Evolutionary conservation across 208 protist species (phyloP).

Genomic region (Entamoeba invadens): DNA sequence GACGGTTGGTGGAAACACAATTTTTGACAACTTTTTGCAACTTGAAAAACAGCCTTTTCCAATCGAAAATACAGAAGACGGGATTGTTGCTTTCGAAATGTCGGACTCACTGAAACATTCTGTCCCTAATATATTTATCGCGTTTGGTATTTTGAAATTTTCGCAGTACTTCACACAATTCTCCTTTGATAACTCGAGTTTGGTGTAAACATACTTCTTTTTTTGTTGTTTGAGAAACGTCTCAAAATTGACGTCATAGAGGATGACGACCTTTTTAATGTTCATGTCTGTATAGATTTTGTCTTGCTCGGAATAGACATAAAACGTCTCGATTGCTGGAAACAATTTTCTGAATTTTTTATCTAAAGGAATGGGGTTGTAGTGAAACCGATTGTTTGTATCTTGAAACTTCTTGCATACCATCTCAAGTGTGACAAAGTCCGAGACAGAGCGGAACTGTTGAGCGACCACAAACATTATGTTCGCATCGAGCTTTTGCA

Average conservation of each 20-base stretch:
- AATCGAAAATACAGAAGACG: neutral
- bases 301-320: neutral
- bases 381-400: neutral
- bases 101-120: neutral
- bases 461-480: too few relatives aligned
- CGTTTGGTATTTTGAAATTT: neutral
- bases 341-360: neutral
- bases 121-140: neutral
- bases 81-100: too few relatives aligned
- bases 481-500: too few relatives aligned
- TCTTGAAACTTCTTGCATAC: neutral
- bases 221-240: neutral
- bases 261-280: too few relatives aligned
- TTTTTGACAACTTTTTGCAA: neutral
- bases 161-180: too few relatives aligned
- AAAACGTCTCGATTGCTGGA: neutral
- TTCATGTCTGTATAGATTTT: neutral
- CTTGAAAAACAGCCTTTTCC: neutral
- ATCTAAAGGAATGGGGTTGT: neutral
- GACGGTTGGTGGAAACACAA: neutral
- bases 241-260: neutral
- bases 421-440: too few relatives aligned
- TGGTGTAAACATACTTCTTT: neutral
- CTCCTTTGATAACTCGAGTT: neutral
- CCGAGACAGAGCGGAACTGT: too few relatives aligned